Conservation (phyloP, 108 stramenopile genomes). For the Cylindrotheca closterium region DNA sequence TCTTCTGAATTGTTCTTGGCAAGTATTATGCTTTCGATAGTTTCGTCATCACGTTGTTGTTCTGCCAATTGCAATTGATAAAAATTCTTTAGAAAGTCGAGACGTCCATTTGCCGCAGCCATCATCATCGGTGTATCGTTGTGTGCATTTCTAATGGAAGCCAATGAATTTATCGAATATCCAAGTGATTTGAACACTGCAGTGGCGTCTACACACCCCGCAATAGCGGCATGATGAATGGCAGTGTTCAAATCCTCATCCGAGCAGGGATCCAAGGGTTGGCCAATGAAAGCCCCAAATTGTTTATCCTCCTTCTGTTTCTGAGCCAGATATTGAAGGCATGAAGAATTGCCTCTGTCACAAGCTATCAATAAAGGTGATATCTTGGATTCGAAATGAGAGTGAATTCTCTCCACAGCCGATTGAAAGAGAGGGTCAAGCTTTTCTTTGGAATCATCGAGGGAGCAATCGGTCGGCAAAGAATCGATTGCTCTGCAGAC, state of each 20-base stretch:
- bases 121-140: conserved; percentile 71
- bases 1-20: conserved; percentile 27
- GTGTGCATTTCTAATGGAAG: conserved; percentile 36
- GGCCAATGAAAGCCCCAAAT: conserved; percentile 12
- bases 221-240: conserved; percentile 57
- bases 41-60: not conserved
- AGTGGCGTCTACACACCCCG: conserved; percentile 44
- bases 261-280: conserved; percentile 6
- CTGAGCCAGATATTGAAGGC: conserved; percentile 25
- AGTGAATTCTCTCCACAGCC: not conserved
- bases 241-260: conserved; percentile 42
- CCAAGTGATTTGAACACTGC: conserved; percentile 7
- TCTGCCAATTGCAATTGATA: conserved; percentile 8
- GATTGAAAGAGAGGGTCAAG: conserved; percentile 8
- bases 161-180: not conserved
- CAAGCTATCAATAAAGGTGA: conserved; percentile 70
- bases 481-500: conserved; percentile 4
- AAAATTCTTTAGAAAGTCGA: conserved; percentile 20
- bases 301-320: not conserved
- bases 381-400: conserved; percentile 9
- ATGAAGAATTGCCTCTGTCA: conserved; percentile 43
- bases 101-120: conserved; percentile 24
- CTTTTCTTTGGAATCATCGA: not conserved
- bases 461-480: not conserved
- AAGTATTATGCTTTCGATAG: not conserved